These are phyloP conservation scores for Venustampulla echinocandica DNA, from an alignment of 495 filamentous ascomycete species.

Conservation along the genomic window DNA sequence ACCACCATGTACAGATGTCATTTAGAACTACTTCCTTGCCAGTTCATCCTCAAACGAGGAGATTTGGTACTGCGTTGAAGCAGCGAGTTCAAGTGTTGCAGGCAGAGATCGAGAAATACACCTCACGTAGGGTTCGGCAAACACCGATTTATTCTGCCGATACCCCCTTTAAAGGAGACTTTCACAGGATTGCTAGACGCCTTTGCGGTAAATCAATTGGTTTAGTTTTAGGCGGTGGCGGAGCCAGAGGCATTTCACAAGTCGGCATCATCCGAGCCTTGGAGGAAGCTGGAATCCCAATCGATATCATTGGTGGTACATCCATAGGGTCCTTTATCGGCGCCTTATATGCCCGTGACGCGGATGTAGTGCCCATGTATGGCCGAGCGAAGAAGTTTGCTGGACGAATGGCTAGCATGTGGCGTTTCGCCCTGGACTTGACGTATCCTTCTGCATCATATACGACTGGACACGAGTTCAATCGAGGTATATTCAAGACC, in stretches of 20 bases:
- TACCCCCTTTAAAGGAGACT: slow-evolving; percentile 90
- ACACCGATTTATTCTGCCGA: slow-evolving; percentile 85
- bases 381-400: slow-evolving; percentile 94
- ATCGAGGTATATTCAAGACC: slow-evolving; percentile 97
- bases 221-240: slow-evolving; percentile 86
- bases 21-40: slow-evolving; percentile 72
- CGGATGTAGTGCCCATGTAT: slow-evolving; percentile 94
- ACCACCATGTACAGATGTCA: slow-evolving; percentile 96
- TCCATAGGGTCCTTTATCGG: slow-evolving; percentile 98
- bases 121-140: slow-evolving; percentile 74
- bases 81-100: slow-evolving; percentile 90
- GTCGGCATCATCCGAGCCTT: slow-evolving; percentile 90
- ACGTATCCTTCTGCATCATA: slow-evolving; percentile 94
- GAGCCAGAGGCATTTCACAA: slow-evolving; percentile 83
- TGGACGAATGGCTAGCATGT: slow-evolving; percentile 93
- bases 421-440: slow-evolving; percentile 90
- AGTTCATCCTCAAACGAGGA: slow-evolving; percentile 65
- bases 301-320: slow-evolving; percentile 92
- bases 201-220: slow-evolving; percentile 93
- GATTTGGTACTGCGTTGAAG: slow-evolving; percentile 78
- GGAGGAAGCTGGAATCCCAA: slow-evolving; percentile 92
- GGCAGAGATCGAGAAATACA: slow-evolving; percentile 96
- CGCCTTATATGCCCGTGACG: slow-evolving; percentile 89
- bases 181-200: slow-evolving; percentile 83
- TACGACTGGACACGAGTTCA: slow-evolving; percentile 97